These are phyloP conservation scores for Daldinia sp. DNA, from an alignment of 2,329 filamentous ascomycete species.

Conservation along the genomic window DNA sequence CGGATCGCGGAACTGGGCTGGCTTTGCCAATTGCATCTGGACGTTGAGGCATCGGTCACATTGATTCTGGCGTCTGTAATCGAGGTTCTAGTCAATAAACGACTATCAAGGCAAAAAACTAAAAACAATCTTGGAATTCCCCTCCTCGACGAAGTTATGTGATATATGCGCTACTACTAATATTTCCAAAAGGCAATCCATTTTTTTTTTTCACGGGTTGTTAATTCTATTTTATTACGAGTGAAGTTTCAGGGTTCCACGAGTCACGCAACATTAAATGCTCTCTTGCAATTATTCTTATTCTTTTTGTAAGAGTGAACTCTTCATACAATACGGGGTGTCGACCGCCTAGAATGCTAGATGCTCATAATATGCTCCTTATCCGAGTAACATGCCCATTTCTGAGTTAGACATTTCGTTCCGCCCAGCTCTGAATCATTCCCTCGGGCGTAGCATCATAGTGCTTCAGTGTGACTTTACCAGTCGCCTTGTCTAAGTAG, in stretches of 20 bases:
- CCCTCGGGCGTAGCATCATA: constrained; percentile 84
- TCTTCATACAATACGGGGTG: neutral
- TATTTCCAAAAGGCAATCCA: neutral
- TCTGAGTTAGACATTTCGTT: constrained; percentile 58
- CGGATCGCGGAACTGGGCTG: constrained; percentile 60
- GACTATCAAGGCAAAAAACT: constrained; percentile 55
- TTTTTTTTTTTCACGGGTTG: neutral
- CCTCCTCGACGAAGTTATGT: neutral
- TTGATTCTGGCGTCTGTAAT: constrained; percentile 70
- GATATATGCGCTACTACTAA: constrained; percentile 2
- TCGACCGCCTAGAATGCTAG: neutral
- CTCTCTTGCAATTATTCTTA: neutral
- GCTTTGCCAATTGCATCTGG: constrained; percentile 71
- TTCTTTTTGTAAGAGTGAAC: neutral
- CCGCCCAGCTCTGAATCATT: constrained; percentile 83
- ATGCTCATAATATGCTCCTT: constrained; percentile 20
- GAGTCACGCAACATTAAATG: neutral
- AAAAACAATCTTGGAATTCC: neutral
- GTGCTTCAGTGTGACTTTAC: constrained; percentile 80
- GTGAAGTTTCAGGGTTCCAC: neutral
- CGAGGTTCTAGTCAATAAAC: constrained; percentile 67
- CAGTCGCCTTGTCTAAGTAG: constrained; percentile 70
- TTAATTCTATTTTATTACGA: neutral
- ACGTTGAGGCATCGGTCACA: constrained; percentile 71
- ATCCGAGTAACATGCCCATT: neutral